Conservation (phyloP, 164 flowering plant species). For the Brasenia schreberi region DNA sequence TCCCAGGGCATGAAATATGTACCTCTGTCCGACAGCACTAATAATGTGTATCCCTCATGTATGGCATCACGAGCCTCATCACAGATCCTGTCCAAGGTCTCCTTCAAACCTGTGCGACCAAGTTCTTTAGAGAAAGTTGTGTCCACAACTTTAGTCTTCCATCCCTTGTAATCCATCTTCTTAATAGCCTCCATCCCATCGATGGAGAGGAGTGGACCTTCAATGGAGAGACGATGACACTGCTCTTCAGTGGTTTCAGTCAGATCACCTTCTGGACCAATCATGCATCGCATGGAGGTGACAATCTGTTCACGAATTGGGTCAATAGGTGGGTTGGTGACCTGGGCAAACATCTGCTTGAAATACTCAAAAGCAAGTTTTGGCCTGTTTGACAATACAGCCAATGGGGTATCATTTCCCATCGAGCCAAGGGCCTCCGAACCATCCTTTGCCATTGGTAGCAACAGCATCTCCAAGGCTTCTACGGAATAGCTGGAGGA, state of each 20-base stretch:
- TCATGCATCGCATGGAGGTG: constrained; percentile 98
- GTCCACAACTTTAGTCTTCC: constrained; percentile 92
- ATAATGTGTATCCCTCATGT: constrained; percentile 68
- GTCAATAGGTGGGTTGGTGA: constrained; percentile 98
- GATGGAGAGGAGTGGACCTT: constrained; percentile 77
- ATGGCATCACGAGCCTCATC: constrained; percentile 77
- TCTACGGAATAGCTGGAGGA: constrained; percentile 84
- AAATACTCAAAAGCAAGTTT: constrained; percentile 93
- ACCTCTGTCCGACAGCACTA: constrained; percentile 99
- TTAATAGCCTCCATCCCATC: constrained; percentile 90
- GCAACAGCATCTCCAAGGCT: constrained; percentile 85
- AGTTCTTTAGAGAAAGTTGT: constrained; percentile 66
- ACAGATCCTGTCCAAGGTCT: constrained; percentile 85
- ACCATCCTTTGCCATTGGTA: constrained; percentile 99
- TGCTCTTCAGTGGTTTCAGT: constrained; percentile 94
- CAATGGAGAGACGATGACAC: constrained; percentile 83
- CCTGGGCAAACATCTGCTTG: constrained; percentile 99
- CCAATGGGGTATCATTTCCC: constrained; percentile 99
- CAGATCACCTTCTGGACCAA: constrained; percentile 97
- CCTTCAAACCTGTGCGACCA: constrained; percentile 88
- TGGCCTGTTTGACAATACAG: constrained; percentile 94
- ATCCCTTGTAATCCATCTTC: constrained; percentile 84
- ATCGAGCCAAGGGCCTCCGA: constrained; percentile 97
- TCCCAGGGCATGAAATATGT: constrained; percentile 4
- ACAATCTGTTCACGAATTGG: constrained; percentile 99